Conservation (phyloP, 2,329 filamentous ascomycete genomes). For the Sphaerulina musiva region DNA sequence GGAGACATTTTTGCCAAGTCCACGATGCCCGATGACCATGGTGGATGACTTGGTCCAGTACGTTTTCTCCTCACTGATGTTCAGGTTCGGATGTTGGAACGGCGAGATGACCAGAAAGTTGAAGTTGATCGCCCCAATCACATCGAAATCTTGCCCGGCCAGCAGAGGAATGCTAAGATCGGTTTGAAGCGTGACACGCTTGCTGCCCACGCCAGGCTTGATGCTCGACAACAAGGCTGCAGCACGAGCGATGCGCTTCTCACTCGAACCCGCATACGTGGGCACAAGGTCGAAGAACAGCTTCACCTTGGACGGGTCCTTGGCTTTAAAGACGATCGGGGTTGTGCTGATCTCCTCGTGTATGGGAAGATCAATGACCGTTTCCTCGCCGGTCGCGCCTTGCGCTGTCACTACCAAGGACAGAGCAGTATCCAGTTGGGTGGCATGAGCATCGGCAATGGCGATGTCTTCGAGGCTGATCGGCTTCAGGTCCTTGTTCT, state of each 20-base stretch:
- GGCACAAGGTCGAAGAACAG: slow-evolving; percentile 91
- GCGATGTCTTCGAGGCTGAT: slow-evolving; percentile 86
- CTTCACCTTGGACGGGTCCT: slow-evolving; percentile 72
- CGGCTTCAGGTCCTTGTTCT: slow-evolving; percentile 67
- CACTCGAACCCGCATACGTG: slow-evolving; percentile 77
- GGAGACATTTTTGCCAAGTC: slow-evolving; percentile 81
- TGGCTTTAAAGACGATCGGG: slow-evolving; percentile 80
- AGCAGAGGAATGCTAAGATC: slow-evolving; percentile 90
- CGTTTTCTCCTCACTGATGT: slow-evolving; percentile 79
- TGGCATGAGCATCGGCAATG: slow-evolving; percentile 78
- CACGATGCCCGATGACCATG: slow-evolving; percentile 69
- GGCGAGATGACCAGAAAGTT: slow-evolving; percentile 94
- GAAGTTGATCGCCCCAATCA: slow-evolving; percentile 93
- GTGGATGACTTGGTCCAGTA: slow-evolving; percentile 95
- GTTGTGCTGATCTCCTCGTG: slow-evolving; percentile 92
- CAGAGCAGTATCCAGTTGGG: slow-evolving; percentile 86
- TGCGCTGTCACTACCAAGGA: slow-evolving; percentile 84
- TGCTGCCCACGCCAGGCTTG: slow-evolving; percentile 72
- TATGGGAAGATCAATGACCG: slow-evolving; percentile 83
- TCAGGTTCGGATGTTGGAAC: slow-evolving; percentile 90
- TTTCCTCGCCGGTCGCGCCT: slow-evolving; percentile 78
- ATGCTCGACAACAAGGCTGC: slow-evolving; percentile 83
- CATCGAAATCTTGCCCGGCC: slow-evolving; percentile 70
- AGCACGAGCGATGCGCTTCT: slow-evolving; percentile 78
- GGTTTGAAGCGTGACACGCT: slow-evolving; percentile 85